Percentiles rank a stretch among this genome's conserved stretches.
Conservation (phyloP, 1,284 basidiomycete genomes). For the Cerrena zonata region DNA sequence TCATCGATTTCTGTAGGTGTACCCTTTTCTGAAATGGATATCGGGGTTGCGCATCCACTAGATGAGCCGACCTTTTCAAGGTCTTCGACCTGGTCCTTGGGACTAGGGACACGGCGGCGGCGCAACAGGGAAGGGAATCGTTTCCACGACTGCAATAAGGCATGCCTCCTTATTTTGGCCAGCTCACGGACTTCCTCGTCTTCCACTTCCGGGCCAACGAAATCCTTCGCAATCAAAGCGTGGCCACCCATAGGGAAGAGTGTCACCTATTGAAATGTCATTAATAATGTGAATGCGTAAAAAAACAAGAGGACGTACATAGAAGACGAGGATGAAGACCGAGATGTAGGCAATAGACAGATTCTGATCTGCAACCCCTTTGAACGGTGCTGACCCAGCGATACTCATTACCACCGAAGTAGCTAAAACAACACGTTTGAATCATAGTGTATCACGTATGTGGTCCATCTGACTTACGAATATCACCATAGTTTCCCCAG, state of each 20-base stretch:
- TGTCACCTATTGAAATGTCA: constrained; percentile 39
- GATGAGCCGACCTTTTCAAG: not conserved
- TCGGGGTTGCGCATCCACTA: not conserved
- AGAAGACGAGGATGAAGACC: constrained; percentile 39
- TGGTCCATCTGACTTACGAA: no score
- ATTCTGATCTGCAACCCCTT: constrained; percentile 42
- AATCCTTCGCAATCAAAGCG: constrained; percentile 52
- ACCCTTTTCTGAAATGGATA: not conserved
- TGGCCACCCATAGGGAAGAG: constrained; percentile 58
- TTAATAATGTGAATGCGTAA: not conserved
- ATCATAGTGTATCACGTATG: not conserved
- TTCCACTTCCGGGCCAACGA: constrained; percentile 55
- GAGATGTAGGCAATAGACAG: constrained; percentile 64
- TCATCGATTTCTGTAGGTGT: not conserved
- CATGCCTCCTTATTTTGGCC: constrained; percentile 18
- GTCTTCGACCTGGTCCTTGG: not conserved
- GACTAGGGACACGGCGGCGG: not conserved
- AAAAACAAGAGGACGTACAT: constrained; percentile 25
- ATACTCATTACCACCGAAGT: constrained; percentile 59
- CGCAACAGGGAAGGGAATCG: not conserved
- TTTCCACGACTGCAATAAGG: constrained; percentile 15
- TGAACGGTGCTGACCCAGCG: constrained; percentile 47
- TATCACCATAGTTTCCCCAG: constrained; percentile 62
- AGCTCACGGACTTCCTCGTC: constrained; percentile 45
- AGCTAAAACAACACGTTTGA: no score